Evolutionary conservation across 2,329 filamentous ascomycete species (phyloP).

Genomic region (Aspergillus clavatus): DNA sequence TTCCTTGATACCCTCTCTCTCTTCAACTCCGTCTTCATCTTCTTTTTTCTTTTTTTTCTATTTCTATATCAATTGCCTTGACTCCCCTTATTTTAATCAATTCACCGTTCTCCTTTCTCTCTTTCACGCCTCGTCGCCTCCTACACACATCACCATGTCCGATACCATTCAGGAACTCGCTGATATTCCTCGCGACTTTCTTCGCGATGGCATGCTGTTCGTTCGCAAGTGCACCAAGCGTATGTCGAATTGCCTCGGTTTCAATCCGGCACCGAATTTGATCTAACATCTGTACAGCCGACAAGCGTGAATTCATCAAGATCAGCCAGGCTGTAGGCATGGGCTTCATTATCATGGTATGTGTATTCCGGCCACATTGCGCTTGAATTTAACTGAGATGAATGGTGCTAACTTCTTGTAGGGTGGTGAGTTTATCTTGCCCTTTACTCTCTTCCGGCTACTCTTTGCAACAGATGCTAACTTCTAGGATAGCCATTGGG

Average conservation of each 20-base stretch:
- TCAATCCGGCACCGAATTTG: background rate
- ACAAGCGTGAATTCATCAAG: constrained; percentile 57
- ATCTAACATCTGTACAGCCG: constrained; percentile 38
- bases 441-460: background rate
- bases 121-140: background rate
- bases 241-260: constrained; percentile 7
- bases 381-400: background rate
- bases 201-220: constrained; percentile 20
- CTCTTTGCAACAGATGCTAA: constrained; percentile 7
- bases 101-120: background rate
- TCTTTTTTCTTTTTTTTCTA: background rate
- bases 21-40: too few species aligned
- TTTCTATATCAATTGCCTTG: background rate
- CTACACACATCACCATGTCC: constrained; percentile 13
- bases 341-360: constrained; percentile 55
- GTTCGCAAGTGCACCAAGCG: constrained; percentile 22
- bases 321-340: constrained; percentile 58
- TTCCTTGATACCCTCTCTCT: background rate
- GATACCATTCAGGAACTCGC: constrained; percentile 21
- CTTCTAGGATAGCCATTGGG: constrained; percentile 43
- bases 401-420: background rate
- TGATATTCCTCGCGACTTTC: constrained; percentile 21
- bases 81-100: background rate
- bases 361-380: background rate
- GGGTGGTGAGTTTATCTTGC: background rate